These are phyloP conservation scores for Macaranga tanarius DNA, from an alignment of 441 rosid species.

Conservation along the genomic window DNA sequence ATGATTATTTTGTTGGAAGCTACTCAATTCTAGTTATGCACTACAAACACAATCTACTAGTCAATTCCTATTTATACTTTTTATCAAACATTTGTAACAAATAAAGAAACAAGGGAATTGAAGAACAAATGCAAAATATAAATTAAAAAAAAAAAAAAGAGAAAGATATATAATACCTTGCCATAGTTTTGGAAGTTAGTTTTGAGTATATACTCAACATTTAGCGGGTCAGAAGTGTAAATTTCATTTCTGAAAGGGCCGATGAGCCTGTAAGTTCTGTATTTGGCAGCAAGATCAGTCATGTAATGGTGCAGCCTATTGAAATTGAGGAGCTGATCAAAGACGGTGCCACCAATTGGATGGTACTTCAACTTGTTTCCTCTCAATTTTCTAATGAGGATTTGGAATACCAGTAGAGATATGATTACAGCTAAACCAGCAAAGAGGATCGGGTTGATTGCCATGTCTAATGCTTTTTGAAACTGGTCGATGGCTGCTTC, in stretches of 20 bases:
- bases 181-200: slow-evolving; percentile 57
- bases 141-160: neutral
- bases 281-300: slow-evolving; percentile 45
- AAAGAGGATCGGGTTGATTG: neutral
- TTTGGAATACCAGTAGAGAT: slow-evolving; percentile 7
- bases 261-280: slow-evolving; percentile 47
- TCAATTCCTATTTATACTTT: too few relatives aligned
- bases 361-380: slow-evolving; percentile 34
- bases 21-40: too few relatives aligned
- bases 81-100: too few relatives aligned
- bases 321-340: slow-evolving; percentile 63
- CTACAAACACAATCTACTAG: too few relatives aligned
- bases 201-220: slow-evolving; percentile 65
- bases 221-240: slow-evolving; percentile 54
- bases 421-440: slow-evolving; percentile 27
- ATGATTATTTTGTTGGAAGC: too few relatives aligned
- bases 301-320: slow-evolving; percentile 56
- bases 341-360: slow-evolving; percentile 52
- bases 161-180: slow-evolving; percentile 36
- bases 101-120: neutral
- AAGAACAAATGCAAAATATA: neutral
- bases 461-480: too few relatives aligned
- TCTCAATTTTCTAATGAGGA: slow-evolving; percentile 12
- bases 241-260: slow-evolving; percentile 44
- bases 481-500: too few relatives aligned